Evolutionary conservation across 257 asterid species (phyloP), one percentile per base, ranked within the genome.

Genomic region (Misopates orontium): DNA sequence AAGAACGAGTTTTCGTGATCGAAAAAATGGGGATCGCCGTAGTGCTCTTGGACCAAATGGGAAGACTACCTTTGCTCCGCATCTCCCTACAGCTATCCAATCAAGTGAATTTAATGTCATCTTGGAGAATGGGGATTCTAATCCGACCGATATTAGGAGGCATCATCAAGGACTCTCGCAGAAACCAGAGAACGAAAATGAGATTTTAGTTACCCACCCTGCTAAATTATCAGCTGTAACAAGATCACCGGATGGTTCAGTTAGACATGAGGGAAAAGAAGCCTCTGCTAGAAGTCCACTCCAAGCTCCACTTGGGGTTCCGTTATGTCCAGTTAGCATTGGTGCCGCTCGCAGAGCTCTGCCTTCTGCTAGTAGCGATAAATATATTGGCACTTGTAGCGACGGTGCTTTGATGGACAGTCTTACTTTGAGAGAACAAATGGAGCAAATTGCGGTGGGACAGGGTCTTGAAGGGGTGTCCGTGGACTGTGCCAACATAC

Each of bases 401-500:
- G 75, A 69, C 64, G 91, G 86, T 70, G 68, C 81, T 74, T 64
- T 93, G 79, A 82, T 81, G 80, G 95, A 87, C 69, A 83, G 86
- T 62, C 64, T 68, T 47, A 72, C 80, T 23, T 76, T 93, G 74
- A 83, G 79, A 84, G 97, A 86, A 75, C 77, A 82, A 19, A 90
- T 93, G 96, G 91, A 85, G 83, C 92, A 88, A 68, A 88, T 93
- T 68, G 88, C 91, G 67, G 67, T 73, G 39, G 39, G 75, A 31
- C 86, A 83, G 62, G 95, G 90, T 77, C 88, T 94, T 71, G 96
- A 94, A 81, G 96, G 99, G 73, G 96, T 90, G 70, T 78, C 95
- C 15, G 21, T 72, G 45, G 86, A 87, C 72, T 90, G 91, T 69
- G 96, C 97, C 70, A 86, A 82, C 66, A 58, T 86, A 71, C 64